Evolutionary conservation across 805 yeast genomes (phyloP), one percentile per base, ranked within the genome.

Genomic region (Ogataea trehalophila): DNA sequence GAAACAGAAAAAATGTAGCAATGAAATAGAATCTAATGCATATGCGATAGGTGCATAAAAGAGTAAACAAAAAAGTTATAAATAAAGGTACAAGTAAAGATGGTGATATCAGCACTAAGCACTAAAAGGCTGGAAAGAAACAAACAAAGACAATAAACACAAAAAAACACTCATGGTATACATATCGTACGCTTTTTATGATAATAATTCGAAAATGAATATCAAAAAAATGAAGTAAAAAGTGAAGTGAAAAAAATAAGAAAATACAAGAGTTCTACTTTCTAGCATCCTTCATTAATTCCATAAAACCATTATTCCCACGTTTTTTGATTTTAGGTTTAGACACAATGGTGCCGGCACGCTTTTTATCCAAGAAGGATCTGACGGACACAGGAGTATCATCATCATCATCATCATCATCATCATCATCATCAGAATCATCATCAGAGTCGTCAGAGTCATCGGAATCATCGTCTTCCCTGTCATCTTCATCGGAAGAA

Each of bases 271-370:
- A 22, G 45, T 37, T 51, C 55, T 42, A 39, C n/a, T 60, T 67
- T 50, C 67, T 69, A 4, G 73, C 72, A 55, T 78, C 82, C 45
- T 70, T 74, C 61, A 78, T 63, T 40, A 78, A 57, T 18, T 72
- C 76, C 45, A 72, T 69, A 59, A 79, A 77, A 0, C 78, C 81
- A 46, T 71, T 26, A 11, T 26, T 70, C 49, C 73, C 74, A 47
- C 56, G 59, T 43, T 59, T 58, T 48, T 62, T 61, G 17, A 62
- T 55, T 44, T 58, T 65, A 39, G 70, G 65, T 48, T 66, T 69
- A 41, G 73, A 62, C 40, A 75, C 58, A 71, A 66, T 40, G 56
- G 64, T 54, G 66, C 69, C 29, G 15, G 80, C 81, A 11, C 69
- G 61, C 48, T 72, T 74, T 1, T 77, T 70, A 59, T 71, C 68